These are phyloP conservation scores for Puccinia triticina DNA, from an alignment of 1,284 basidiomycete genomes.

Conservation along the genomic window DNA sequence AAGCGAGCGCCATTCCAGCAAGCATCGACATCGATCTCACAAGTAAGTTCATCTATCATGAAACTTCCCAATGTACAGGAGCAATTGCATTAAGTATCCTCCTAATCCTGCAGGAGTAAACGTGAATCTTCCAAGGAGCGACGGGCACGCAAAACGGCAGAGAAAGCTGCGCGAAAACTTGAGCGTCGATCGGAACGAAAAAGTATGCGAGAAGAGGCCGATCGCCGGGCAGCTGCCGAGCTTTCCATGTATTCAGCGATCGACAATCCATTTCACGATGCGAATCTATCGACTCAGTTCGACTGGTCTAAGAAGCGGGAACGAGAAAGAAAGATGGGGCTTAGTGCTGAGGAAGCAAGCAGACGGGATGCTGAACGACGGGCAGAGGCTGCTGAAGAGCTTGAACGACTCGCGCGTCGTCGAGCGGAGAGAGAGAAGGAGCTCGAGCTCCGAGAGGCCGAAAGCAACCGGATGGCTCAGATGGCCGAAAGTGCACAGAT, in stretches of 20 bases:
- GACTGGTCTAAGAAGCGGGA: constrained; percentile 98
- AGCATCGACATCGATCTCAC: constrained; percentile 30
- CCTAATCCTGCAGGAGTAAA: constrained; percentile 52
- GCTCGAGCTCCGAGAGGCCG: constrained; percentile 82
- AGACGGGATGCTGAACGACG: constrained; percentile 77
- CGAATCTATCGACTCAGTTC: constrained; percentile 91
- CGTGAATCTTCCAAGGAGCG: constrained; percentile 50
- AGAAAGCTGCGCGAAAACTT: constrained; percentile 56
- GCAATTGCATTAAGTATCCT: not conserved
- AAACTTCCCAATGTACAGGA: not conserved
- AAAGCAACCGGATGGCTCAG: constrained; percentile 82
- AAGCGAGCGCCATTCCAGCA: not conserved
- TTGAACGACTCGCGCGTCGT: constrained; percentile 84
- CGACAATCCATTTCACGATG: constrained; percentile 96
- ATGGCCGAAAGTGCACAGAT: constrained; percentile 92
- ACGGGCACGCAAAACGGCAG: constrained; percentile 55
- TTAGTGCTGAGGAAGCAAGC: constrained; percentile 78
- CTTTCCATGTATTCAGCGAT: constrained; percentile 74
- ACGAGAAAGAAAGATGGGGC: constrained; percentile 85
- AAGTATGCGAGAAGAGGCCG: constrained; percentile 53
- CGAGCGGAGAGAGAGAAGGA: constrained; percentile 91
- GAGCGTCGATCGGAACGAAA: constrained; percentile 52
- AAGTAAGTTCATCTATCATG: not conserved
- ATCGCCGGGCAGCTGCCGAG: constrained; percentile 57
- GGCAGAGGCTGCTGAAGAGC: constrained; percentile 84